Evolutionary conservation across 148 eudicot species (phyloP).

Genomic region (Heliamphora exappendiculata): DNA sequence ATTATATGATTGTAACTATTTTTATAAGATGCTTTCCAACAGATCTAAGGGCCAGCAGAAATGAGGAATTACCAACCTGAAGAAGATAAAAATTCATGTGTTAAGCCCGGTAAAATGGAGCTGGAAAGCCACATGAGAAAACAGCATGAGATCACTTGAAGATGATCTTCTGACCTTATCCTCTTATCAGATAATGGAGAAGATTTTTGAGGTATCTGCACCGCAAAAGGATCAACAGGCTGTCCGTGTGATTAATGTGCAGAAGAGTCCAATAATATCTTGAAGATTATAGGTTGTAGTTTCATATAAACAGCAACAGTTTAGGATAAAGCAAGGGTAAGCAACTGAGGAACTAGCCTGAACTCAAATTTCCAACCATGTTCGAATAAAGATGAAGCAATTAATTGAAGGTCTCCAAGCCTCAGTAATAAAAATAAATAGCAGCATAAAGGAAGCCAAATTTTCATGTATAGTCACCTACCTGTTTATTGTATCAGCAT

Average conservation of each 20-base stretch:
- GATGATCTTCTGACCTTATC: neutral
- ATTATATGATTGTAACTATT: neutral
- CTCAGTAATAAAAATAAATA: neutral
- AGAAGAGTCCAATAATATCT: neutral
- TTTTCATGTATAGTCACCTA: neutral
- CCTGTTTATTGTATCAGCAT: neutral
- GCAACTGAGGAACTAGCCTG: neutral
- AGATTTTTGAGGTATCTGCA: neutral
- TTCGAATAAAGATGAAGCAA: neutral
- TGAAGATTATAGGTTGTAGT: neutral
- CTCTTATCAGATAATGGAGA: neutral
- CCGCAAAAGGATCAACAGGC: neutral
- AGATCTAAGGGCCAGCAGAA: neutral
- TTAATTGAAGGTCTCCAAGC: neutral
- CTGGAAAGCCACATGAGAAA: neutral
- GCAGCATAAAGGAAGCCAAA: neutral
- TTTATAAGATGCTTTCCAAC: neutral
- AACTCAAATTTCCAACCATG: neutral
- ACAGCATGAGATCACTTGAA: neutral
- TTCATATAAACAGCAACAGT: conserved; percentile 1
- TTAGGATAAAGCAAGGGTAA: neutral
- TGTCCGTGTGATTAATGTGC: neutral
- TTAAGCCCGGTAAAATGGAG: neutral
- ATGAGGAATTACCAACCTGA: neutral
- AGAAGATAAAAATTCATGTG: neutral